A percentile compares a stretch with the other conserved stretches of the same genome.
Evolutionary conservation across 148 eudicot genomes (phyloP).

Genomic region (Camellia sinensis): DNA sequence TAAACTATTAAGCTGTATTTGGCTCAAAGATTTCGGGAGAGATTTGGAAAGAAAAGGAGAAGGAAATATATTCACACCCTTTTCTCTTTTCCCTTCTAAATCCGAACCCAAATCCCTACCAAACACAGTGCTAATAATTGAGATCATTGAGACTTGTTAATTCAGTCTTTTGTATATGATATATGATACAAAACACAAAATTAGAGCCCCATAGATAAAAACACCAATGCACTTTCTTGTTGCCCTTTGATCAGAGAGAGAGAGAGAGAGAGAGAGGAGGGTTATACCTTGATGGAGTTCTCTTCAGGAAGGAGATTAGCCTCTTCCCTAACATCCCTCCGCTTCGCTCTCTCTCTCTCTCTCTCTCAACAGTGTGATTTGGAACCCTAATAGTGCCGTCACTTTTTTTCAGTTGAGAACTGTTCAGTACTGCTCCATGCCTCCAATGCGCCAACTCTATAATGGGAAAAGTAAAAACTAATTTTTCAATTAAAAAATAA

Average conservation of each 20-base stretch:
- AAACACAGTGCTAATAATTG: not conserved
- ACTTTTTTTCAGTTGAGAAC: not conserved
- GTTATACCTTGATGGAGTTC: constrained; percentile 42
- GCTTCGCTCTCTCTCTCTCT: not conserved
- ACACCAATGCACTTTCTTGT: not conserved
- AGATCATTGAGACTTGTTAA: not conserved
- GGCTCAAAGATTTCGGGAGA: no score
- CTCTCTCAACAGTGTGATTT: not conserved
- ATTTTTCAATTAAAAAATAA: no score
- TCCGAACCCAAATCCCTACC: no score
- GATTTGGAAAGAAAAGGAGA: no score
- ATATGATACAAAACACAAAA: not conserved
- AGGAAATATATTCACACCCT: no score
- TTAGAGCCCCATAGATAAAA: not conserved
- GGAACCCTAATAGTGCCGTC: constrained; percentile 6
- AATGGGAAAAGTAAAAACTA: no score
- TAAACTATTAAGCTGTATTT: not conserved
- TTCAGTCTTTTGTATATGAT: no score
- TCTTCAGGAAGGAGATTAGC: constrained; percentile 43
- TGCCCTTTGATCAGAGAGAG: not conserved
- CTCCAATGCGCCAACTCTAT: no score
- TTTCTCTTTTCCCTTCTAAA: no score
- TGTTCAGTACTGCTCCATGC: no score
- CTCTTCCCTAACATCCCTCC: constrained; percentile 40
- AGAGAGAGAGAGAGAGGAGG: not conserved